Base-by-base conservation (phyloP, 805 yeast species). In the Yarrowia sp. region DNA sequence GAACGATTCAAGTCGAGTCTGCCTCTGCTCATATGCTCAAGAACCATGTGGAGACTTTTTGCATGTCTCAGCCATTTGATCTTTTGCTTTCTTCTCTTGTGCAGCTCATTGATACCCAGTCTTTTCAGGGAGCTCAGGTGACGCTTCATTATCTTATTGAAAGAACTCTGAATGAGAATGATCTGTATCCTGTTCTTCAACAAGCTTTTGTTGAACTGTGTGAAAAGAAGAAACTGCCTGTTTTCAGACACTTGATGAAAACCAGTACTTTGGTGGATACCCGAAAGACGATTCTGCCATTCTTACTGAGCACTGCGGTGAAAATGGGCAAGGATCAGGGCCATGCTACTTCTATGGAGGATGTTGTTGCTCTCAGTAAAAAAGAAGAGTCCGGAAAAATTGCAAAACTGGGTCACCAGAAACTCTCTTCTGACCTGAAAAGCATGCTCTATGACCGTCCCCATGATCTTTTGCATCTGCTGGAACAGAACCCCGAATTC, bases 401-500 rank as follows among this genome's bases (percentile, higher is more conserved):
- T 33, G 8, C 12, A 17, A 46, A 46, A n/a, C 12, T 46, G 7
- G 50, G 50, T 9, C 50, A 46, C 14, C 9, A 6, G 34, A 24
- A 20, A 9, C 17, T 46, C 8, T 46, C 34, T 0, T 1, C 6
- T 6, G 17, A 20, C 3, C 50, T 46, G 2, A 46, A 46, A 10
- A 1, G 17, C 6, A 3, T 46, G n/a, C 24, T 24, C 12, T 9
- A 46, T 10, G 33, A 46, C 33, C n/a, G 50, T 14, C 50, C 50
- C 0, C n/a, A 24, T 13, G 50, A 46, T 13, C 17, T 46, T 7
- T 9, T 46, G 34, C 50, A 46, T 14, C 12, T 20, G 8, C 12
- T 46, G 50, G 50, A 46, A 24, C 14, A n/a, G 34, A 34, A 40
- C 30, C 63, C 63, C 2, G 63, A 56, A 4, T n/a, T 30, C 12